Base-by-base conservation (phyloP, 1,284 basidiomycete species). In the Pseudozyma sp. region DNA sequence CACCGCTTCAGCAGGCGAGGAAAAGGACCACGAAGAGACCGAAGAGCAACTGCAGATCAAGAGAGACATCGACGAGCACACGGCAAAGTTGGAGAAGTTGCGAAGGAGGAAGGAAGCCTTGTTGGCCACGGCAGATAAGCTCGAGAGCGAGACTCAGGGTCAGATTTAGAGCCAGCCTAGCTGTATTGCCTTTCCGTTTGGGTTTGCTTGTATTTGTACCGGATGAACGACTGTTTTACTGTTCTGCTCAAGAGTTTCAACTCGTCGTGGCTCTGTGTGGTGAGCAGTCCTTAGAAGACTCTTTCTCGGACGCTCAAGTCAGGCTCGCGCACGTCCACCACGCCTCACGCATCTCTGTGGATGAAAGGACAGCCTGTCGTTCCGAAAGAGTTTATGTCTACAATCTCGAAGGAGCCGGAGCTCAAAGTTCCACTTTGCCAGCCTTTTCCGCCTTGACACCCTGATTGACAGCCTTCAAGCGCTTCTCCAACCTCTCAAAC, bases 401-500 rank as follows among this genome's bases (percentile, higher is more conserved):
- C 24, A 4, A 24, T 24, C 24, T 1, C 24, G 24, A 24, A 24
- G 4, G 24, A 24, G 24, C 24, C 10, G 11, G 11, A 10, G n/a
- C 16, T 57, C 46, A 69, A 16, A 69, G 57, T 61, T 64, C 67
- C 5, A 55, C 39, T n/a, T 63, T 60, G 3, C 37, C 51, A 16
- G 16, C 29, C 19, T 47, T 47, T 8, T 19, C 37, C 17, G 29
- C 29, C 31, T 52, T 54, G 1, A 33, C 52, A 19, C 37, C 17
- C 35, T 52, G 31, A 30, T 56, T 60, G 17, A 63, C 46, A 35
- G 54, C 66, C 49, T 54, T 64, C 44, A 78, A 54, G 16, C 60
- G 40, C 48, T 86, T 85, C 63, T 87, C 86, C 34, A 92, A 84
- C 19, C 77, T 56, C 45, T 84, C 85, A 17, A 90, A 86, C 62